Conservation (phyloP, 176 grass and related monocot species). For the Zoysia japonica region DNA sequence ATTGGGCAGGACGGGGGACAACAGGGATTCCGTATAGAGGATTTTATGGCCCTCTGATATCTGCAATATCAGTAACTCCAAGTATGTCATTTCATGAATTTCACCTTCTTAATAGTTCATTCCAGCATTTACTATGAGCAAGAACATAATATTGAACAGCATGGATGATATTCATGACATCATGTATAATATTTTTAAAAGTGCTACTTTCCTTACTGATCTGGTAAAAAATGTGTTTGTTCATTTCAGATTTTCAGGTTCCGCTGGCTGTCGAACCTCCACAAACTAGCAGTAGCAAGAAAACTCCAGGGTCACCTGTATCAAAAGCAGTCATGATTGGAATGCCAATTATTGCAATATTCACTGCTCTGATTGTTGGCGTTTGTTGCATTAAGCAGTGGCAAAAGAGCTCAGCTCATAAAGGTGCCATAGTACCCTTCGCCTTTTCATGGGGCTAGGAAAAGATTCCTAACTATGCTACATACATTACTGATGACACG, state of each 20-base stretch:
- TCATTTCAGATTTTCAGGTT: constrained; percentile 54
- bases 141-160: constrained; percentile 3
- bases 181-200: neutral
- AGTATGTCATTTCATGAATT: constrained; percentile 53
- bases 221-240: constrained; percentile 14
- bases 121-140: constrained; percentile 11
- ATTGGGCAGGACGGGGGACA: constrained; percentile 90
- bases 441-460: constrained; percentile 6
- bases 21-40: constrained; percentile 85
- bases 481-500: neutral
- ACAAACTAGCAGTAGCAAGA: constrained; percentile 6
- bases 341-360: constrained; percentile 49
- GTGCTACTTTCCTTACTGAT: constrained; percentile 18
- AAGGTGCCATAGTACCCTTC: constrained; percentile 53
- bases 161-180: neutral
- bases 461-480: neutral
- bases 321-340: constrained; percentile 46
- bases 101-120: constrained; percentile 4
- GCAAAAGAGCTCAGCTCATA: constrained; percentile 49
- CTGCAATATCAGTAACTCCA: constrained; percentile 90
- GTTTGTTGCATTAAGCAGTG: constrained; percentile 51
- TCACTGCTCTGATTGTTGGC: constrained; percentile 42
- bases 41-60: constrained; percentile 85
- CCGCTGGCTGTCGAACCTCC: constrained; percentile 47
- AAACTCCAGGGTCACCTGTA: constrained; percentile 32